Base-by-base conservation (phyloP, 2,329 filamentous ascomycete genomes). In the Calycina herbarum region DNA sequence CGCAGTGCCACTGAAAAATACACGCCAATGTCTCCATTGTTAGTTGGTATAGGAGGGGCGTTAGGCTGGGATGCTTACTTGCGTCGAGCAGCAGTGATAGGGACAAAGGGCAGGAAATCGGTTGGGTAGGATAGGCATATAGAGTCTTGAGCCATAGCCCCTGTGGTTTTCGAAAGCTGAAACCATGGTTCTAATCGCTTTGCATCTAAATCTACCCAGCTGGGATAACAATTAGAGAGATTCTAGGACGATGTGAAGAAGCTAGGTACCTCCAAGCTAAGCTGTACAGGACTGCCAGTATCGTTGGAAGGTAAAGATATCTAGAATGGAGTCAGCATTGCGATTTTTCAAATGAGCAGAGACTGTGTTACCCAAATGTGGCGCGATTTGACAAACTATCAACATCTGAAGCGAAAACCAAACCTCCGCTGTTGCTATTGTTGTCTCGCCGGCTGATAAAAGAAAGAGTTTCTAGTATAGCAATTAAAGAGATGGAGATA, bases 131-230 rank as follows among this genome's bases (percentile, higher is more conserved):
- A 78, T 0, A 89, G 59, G 0, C 86, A 75, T 0, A 89, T 17
- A 0, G 84, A 86, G 0, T 83, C 70, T 5, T 77, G 73, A 0
- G 78, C 84, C 0, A 69, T 69, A 0, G 82, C 82, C 0, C 85
- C 86, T 0, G 72, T 69, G 0, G 69, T 15, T 10, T 79, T 82
- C 0, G 85, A 86, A 0, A 89, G 63, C 27, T 88, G 84, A 11
- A 86, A 81, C 78, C 82, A 89, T 0, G 86, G 86, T 40, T 89
- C 85, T 57, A 89, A 76, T 0, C 87, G 70, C 65, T 87, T 86
- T 0, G 80, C 76, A 42, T 89, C 84, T 0, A 89, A 72, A 61
- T 89, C 86, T 0, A 88, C 79, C 84, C 85, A 87, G 2, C 78
- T 80, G 5, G 8, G 7, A 20, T 3, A 17, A 20, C n/a, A 48